Percentiles rank a stretch among this genome's conserved stretches.
Evolutionary conservation across 495 filamentous ascomycete genomes (phyloP).

Genomic region (Xylaria acuta): DNA sequence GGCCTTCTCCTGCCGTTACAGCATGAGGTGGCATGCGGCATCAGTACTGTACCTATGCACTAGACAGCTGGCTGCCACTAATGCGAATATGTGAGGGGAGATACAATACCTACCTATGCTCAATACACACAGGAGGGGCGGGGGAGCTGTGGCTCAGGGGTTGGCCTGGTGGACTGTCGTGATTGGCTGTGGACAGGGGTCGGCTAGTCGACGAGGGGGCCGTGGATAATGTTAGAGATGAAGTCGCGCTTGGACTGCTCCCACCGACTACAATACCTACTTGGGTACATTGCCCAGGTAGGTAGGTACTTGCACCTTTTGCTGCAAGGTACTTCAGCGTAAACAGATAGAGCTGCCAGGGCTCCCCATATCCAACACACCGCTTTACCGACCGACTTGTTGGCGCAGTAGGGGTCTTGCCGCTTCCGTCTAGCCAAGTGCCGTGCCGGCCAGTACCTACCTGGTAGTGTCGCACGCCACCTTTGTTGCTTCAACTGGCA

Average conservation of each 20-base stretch:
- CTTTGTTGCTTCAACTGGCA: neutral
- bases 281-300: no score
- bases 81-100: conserved; percentile 15
- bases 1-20: no score
- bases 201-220: conserved; percentile 5
- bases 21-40: no score
- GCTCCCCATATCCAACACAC: conserved; percentile 1
- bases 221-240: conserved; percentile 5
- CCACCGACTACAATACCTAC: neutral
- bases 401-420: conserved; percentile 16
- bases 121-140: neutral
- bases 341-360: conserved; percentile 11
- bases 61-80: conserved; percentile 22
- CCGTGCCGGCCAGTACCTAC: conserved; percentile 7
- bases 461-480: neutral
- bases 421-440: conserved; percentile 10
- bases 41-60: no score
- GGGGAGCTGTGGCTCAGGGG: conserved; percentile 20
- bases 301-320: neutral
- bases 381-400: conserved; percentile 16
- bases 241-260: neutral
- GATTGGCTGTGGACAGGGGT: conserved; percentile 1
- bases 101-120: neutral
- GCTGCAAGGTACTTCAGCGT: conserved; percentile 20
- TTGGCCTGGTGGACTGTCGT: neutral